Evolutionary conservation across 768 basidiomycete genomes (phyloP), one percentile per base, ranked within the genome.

Genomic region (Lenzites betulinus): DNA sequence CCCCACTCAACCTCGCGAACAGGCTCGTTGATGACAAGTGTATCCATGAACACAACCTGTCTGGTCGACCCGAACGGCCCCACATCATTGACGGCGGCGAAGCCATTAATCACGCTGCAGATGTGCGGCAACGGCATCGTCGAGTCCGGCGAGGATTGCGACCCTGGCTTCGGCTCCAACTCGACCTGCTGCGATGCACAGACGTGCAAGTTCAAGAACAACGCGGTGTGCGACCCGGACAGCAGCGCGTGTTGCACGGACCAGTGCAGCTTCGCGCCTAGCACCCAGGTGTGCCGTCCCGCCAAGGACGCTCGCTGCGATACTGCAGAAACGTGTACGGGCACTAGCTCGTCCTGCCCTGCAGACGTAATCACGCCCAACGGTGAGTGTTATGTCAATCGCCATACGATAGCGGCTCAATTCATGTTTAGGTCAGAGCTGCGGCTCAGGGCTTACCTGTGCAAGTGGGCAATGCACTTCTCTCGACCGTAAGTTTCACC

Each of bases 121-220:
- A 88, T 87, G 86, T 90, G 88, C 67, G 89, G 90, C 26, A 92
- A 93, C 72, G 91, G 91, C 51, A 92, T 93, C 62, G 85, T 91
- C 52, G 90, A 92, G 70, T 71, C 67, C 0, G 93, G 91, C 30
- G 93, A 96, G 75, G 89, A 95, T 39, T 95, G 93, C 70, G 93
- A 96, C 73, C 92, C 93, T 0, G 90, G 90, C 30, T 66, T 70
- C 36, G 87, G 84, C 54, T 69, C 78, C 12, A 76, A 77, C 43
- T 85, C 85, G 5, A 74, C 80, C 2, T 95, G 93, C 75, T 95
- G 93, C 77, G 84, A 95, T 73, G 64, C 83, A 3, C 66, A 75
- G 22, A 88, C 87, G 11, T 93, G 90, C 79, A 90, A 90, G 74
- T 91, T 93, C 79, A 82, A 70, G 49, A 63, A 73, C 25, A 84